Evolutionary conservation across 768 basidiomycete species (phyloP).

Genomic region (Psilocybe sp.): DNA sequence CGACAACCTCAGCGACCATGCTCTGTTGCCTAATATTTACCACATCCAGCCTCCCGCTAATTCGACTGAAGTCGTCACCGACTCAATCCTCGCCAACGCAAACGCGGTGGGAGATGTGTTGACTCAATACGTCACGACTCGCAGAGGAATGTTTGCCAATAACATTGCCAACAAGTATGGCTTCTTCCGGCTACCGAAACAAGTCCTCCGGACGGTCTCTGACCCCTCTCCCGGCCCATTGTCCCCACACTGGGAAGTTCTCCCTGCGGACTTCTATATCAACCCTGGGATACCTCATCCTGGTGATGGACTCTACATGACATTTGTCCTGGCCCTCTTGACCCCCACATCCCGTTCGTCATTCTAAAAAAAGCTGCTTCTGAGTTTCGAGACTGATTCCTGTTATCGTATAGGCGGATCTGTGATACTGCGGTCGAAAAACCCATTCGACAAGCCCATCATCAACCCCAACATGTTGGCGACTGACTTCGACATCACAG

Average conservation of each 20-base stretch:
- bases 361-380: too few species aligned
- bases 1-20: constrained; percentile 44
- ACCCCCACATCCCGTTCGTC: too few species aligned
- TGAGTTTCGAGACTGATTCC: too few species aligned
- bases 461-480: neutral
- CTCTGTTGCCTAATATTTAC: constrained; percentile 20
- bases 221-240: constrained; percentile 30
- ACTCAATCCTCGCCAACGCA: constrained; percentile 19
- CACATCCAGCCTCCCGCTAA: constrained; percentile 20
- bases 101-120: constrained; percentile 11
- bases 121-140: constrained; percentile 22
- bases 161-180: constrained; percentile 24
- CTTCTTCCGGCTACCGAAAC: constrained; percentile 26
- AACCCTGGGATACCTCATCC: too few species aligned
- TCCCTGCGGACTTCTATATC: constrained; percentile 9
- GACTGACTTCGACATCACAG: constrained; percentile 17
- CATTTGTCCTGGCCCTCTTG: too few species aligned
- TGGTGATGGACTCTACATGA: too few species aligned
- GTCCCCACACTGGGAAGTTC: constrained; percentile 29
- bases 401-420: too few species aligned
- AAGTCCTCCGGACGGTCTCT: constrained; percentile 17
- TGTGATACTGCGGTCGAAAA: too few species aligned
- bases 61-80: constrained; percentile 1
- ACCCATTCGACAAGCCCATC: too few species aligned
- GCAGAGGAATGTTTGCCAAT: constrained; percentile 26